These are phyloP conservation scores for Tetradesmus obliquus DNA, from an alignment of 139 green algal genomes.

Conservation along the genomic window DNA sequence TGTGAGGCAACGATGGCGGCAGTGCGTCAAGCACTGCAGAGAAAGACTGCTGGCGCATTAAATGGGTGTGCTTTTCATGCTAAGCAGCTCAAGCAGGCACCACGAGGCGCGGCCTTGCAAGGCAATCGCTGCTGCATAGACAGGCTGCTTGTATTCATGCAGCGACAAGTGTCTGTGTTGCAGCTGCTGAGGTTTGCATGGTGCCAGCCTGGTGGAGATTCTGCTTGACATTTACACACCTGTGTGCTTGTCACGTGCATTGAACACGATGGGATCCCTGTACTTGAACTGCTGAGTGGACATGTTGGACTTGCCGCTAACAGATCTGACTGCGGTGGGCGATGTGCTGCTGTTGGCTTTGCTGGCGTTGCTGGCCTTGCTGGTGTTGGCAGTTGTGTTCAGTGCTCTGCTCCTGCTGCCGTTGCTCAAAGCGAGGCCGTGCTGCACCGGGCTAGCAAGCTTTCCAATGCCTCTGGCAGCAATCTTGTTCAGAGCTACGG, in stretches of 20 bases:
- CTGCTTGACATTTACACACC: neutral
- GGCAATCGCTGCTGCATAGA: no score
- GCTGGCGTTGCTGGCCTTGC: neutral
- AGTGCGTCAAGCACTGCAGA: neutral
- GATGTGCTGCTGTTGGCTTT: neutral
- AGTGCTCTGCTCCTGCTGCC: neutral
- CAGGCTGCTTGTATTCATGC: no score
- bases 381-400: neutral
- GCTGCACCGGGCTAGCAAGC: neutral
- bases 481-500: slow-evolving; percentile 1
- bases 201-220: no score
- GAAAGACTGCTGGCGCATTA: no score
- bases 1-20: neutral
- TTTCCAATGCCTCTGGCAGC: slow-evolving; percentile 19
- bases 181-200: no score
- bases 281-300: slow-evolving; percentile 33
- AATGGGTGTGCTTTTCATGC: no score
- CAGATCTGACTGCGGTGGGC: slow-evolving; percentile 4
- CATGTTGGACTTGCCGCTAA: slow-evolving; percentile 10
- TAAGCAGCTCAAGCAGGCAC: neutral
- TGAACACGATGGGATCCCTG: slow-evolving; percentile 41
- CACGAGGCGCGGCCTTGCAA: neutral
- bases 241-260: slow-evolving; percentile 40
- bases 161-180: no score
- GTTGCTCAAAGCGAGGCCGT: neutral